Evolutionary conservation across 352 stramenopile species (phyloP).

Genomic region (Thraustochytrium sp.): DNA sequence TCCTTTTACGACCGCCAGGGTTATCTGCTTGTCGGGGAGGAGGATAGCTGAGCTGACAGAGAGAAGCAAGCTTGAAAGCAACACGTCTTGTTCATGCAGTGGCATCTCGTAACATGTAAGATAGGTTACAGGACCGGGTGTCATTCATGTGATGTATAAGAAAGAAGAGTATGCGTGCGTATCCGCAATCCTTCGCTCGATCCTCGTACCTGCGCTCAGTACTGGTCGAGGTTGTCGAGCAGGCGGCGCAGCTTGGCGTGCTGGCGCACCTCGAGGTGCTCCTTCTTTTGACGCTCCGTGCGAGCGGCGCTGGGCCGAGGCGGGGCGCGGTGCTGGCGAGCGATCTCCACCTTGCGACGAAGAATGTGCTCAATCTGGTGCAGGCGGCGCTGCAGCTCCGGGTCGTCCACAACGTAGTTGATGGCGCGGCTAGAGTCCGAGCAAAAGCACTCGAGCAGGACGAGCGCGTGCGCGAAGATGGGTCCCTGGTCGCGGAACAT

Average conservation of each 20-base stretch:
- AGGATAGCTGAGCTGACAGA: too few species aligned
- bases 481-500: slow-evolving; percentile 82
- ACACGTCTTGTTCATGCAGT: too few species aligned
- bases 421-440: not conserved
- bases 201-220: not conserved
- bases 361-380: slow-evolving; percentile 46
- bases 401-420: not conserved
- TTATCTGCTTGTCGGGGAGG: not conserved
- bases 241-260: not conserved
- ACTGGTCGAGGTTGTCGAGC: not conserved
- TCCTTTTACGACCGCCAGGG: slow-evolving; percentile 22
- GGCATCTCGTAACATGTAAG: too few species aligned
- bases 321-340: not conserved
- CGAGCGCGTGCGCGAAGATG: slow-evolving; percentile 60
- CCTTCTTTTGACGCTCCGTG: not conserved
- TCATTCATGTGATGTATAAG: too few species aligned
- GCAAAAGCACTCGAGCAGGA: slow-evolving; percentile 29
- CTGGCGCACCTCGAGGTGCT: not conserved
- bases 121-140: too few species aligned
- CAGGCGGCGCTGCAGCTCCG: not conserved
- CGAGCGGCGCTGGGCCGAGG: not conserved
- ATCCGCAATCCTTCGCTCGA: too few species aligned
- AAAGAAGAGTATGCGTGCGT: too few species aligned
- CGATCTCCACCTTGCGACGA: slow-evolving; percentile 38
- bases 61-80: too few species aligned